phyloP scores from a whole-genome alignment of 768 basidiomycete species.

The Coprinellus micaceus region DNA sequence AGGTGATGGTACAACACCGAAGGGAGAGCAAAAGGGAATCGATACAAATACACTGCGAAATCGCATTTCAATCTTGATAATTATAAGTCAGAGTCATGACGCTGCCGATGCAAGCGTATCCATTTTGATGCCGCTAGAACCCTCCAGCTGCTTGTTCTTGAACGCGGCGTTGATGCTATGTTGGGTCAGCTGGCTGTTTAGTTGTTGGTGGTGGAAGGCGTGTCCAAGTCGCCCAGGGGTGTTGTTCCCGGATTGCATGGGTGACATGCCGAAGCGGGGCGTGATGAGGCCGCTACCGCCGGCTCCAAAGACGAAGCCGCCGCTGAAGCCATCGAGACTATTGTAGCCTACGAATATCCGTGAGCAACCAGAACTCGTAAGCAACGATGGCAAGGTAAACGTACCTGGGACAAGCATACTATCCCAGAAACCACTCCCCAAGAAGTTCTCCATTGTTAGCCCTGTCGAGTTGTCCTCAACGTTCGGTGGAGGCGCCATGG shows the following conservation, averaged over 20 bases:
- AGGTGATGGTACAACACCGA: too few relatives aligned
- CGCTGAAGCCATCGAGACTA: conserved; percentile 76
- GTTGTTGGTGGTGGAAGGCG: conserved; percentile 10
- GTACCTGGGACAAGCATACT: conserved; percentile 80
- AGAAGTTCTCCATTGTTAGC: conserved; percentile 79
- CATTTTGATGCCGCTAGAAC: conserved; percentile 24
- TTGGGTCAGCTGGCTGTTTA: conserved; percentile 34
- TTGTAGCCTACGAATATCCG: conserved; percentile 57
- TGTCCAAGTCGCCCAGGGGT: conserved; percentile 34
- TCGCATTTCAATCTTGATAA: too few relatives aligned
- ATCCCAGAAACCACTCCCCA: conserved; percentile 83
- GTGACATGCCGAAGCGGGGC: conserved; percentile 59
- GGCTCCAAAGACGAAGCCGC: conserved; percentile 82
- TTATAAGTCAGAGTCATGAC: neutral
- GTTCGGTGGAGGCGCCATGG: conserved; percentile 57
- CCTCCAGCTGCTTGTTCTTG: conserved; percentile 23
- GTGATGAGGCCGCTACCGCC: conserved; percentile 84
- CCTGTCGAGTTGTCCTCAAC: conserved; percentile 38
- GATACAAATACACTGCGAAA: neutral
- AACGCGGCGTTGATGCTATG: conserved; percentile 47
- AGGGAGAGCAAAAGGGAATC: too few relatives aligned
- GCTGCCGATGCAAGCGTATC: conserved; percentile 13
- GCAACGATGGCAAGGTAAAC: conserved; percentile 22
- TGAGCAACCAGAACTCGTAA: neutral
- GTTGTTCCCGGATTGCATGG: conserved; percentile 54